Evolutionary conservation across 306 rosid genomes (phyloP).

Genomic region (Crotalaria pallida): DNA sequence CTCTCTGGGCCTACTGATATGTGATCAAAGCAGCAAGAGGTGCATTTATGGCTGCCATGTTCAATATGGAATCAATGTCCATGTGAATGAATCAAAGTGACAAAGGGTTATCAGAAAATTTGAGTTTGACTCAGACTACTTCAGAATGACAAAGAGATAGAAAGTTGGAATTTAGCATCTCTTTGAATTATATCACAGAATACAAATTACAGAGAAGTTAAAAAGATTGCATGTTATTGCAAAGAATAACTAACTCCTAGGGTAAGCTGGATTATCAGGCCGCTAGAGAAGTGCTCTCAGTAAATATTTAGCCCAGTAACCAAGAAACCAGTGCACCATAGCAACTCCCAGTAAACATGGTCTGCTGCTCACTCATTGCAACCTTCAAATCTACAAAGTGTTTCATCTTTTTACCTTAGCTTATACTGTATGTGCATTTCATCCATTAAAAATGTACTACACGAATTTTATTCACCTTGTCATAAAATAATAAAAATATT

Average conservation of each 20-base stretch:
- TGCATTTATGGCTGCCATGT: background rate
- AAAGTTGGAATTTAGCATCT: conserved; percentile 13
- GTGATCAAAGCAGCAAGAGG: background rate
- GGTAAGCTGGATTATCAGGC: background rate
- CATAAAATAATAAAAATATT: background rate
- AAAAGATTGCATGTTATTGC: background rate
- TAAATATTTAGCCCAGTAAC: background rate
- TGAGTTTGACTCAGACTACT: background rate
- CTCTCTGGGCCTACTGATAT: conserved; percentile 16
- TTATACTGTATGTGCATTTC: background rate
- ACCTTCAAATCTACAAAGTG: background rate
- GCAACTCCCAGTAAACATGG: background rate
- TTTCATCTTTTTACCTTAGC: background rate
- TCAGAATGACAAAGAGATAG: conserved; percentile 16
- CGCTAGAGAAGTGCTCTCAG: background rate
- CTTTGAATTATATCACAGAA: background rate
- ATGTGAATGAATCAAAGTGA: background rate
- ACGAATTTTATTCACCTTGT: background rate
- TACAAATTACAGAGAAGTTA: background rate
- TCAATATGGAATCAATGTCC: background rate
- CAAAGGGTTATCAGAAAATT: conserved; percentile 3
- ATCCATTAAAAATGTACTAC: background rate
- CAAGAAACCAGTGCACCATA: background rate
- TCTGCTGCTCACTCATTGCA: background rate
- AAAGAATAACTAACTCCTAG: background rate